phyloP scores from a whole-genome alignment of 2,329 filamentous ascomycete species.

The Ophiocordyceps camponoti-leonardi region DNA sequence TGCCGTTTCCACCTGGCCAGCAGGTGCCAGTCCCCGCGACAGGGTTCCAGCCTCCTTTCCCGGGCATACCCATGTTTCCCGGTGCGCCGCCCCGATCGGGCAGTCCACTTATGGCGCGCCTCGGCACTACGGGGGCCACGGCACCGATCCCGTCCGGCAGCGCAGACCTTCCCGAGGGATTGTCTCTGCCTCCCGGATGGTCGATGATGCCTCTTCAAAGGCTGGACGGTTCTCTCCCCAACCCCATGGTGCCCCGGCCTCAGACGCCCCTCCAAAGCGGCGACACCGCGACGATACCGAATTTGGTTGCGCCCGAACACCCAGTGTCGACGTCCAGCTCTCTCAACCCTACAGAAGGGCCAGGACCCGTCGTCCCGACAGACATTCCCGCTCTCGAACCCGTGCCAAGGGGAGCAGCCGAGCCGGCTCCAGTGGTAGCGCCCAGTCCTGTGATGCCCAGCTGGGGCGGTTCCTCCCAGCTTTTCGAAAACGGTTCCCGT shows the following conservation, averaged over 20 bases:
- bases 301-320: constrained; percentile 2
- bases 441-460: constrained; percentile 30
- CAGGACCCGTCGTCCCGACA: not conserved
- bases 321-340: not conserved
- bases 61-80: constrained; percentile 7
- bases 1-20: constrained; percentile 4
- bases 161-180: constrained; percentile 42
- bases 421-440: constrained; percentile 21
- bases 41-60: constrained; percentile 4
- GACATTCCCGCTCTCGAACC: not conserved
- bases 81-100: constrained; percentile 17
- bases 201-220: constrained; percentile 44
- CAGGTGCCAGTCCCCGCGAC: constrained; percentile 4
- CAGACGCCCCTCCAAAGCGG: constrained; percentile 6
- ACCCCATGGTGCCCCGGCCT: constrained; percentile 8
- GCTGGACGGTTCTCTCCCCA: constrained; percentile 20
- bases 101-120: constrained; percentile 26
- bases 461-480: constrained; percentile 32
- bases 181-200: constrained; percentile 49
- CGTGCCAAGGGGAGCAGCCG: not conserved
- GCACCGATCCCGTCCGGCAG: constrained; percentile 41
- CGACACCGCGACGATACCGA: constrained; percentile 1
- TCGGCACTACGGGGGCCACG: constrained; percentile 26
- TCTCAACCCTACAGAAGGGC: not conserved
- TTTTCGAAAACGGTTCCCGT: constrained; percentile 21